Base-by-base conservation (phyloP, 2,329 filamentous ascomycete species). In the Diaporthe citriasiana region DNA sequence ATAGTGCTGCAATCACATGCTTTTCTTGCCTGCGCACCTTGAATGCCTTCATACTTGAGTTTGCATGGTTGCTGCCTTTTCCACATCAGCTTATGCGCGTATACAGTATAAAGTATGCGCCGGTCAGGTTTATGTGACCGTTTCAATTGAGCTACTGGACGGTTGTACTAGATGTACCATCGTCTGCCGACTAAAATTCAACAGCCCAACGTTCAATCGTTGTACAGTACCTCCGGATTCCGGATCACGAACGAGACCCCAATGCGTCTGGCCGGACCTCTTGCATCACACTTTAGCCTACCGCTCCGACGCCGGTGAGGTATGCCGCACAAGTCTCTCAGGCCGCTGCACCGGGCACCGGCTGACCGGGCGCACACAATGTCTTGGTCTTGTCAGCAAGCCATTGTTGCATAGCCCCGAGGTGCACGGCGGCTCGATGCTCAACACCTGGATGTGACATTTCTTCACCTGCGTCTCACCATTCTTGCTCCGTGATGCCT, bases 1-100 rank as follows among this genome's bases (percentile, higher is more conserved):
- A 53, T 68, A 68, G 19, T 53, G 33, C n/a, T 19, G 33, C 63
- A 22, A 53, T 68, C 63, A 68, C 63, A 68, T 68, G 63, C 63
- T 53, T 53, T 40, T 53, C n/a, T 38, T 68, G 7, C 22, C 30
- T 27, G 19, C 45, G 15, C 25, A 13, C 25, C 30, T 38, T 4
- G 42, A 19, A 66, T 66, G 13, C 30, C 60, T 25, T 51, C 60
- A 19, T 27, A 25, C 60, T 38, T 38, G 25, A 55, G 27, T 55
- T 12, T 35, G 10, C 27, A 33, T 33, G 45, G 27, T 25, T n/a
- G 9, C 27, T 27, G n/a, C 59, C 59, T 22, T 12, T 25, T 47
- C 17, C 17, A 33, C 5, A 6, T 12, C 59, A 25, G 40, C 42
- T 19, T 47, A 25, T 47, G n/a, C 47, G 45, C 19, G 45, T 47